These are phyloP conservation scores for Trichocomaceae sp. DNA, from an alignment of 2,329 filamentous ascomycete genomes.

Conservation along the genomic window DNA sequence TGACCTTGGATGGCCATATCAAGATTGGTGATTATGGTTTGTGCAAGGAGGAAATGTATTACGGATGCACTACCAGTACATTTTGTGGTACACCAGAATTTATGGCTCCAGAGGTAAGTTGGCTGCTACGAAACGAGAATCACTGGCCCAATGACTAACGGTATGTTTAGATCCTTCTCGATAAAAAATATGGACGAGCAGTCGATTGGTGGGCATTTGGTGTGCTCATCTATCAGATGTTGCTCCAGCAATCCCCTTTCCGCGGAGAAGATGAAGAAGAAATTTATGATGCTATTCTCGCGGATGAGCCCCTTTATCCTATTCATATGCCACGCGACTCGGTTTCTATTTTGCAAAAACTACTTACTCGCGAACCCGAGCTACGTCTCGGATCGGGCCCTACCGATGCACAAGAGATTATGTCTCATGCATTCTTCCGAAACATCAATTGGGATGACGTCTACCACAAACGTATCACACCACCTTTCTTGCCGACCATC, in stretches of 20 bases:
- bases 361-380: conserved; percentile 91
- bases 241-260: conserved; percentile 97
- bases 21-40: conserved; percentile 98
- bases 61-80: conserved; percentile 89
- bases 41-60: conserved; percentile 99
- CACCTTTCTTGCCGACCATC: conserved; percentile 85
- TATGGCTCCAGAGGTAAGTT: conserved; percentile 87
- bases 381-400: conserved; percentile 87
- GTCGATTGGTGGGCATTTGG: conserved; percentile 99
- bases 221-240: conserved; percentile 98
- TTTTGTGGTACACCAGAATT: conserved; percentile 99
- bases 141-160: conserved; percentile 18
- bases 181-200: conserved; percentile 96
- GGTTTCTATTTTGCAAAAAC: conserved; percentile 94
- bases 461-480: conserved; percentile 84
- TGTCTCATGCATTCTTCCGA: conserved; percentile 97
- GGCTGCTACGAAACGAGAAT: not conserved
- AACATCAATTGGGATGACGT: conserved; percentile 99
- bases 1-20: conserved; percentile 93
- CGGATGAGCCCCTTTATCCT: conserved; percentile 93
- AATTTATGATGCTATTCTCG: conserved; percentile 97
- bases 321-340: conserved; percentile 98
- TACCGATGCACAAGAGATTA: conserved; percentile 95
- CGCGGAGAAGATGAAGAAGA: conserved; percentile 98
- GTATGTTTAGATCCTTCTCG: conserved; percentile 72